Evolutionary conservation across 208 protist species (phyloP), one percentile per base, ranked within the genome.

Genomic region (Leishmania major): DNA sequence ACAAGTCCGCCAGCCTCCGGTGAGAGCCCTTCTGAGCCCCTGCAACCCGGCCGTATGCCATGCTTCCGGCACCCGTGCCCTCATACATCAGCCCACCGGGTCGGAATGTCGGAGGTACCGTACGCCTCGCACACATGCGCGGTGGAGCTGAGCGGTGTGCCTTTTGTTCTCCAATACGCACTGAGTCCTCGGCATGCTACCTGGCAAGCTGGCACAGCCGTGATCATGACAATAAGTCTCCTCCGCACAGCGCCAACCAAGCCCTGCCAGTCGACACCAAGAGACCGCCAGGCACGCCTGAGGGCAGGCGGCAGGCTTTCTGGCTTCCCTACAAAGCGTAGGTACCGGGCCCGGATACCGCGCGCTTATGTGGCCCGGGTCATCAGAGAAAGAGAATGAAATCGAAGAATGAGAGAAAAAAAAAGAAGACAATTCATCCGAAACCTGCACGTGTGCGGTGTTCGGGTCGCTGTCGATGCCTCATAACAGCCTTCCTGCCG

Each of bases 381-480:
- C n/a, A 31, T 71, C 57, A 31, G 19, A 31, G 43, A 43, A 60
- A 53, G 49, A 73, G 67, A 49, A 47, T 2, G 37, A n/a, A 37
- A 47, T 17, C 40, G 60, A 49, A 74, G 17, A 66, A 17, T 66
- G 79, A 80, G 31, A 82, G 66, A 75, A 67, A 78, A 57, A 69
- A 77, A 86, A 49, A 22, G 11, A 74, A 22, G 45, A 0, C 70
- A 22, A n/a, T 45, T 1, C 17, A 19, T 5, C 22, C 22, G 8
- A 7, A 4, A 74, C 22, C 19, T 2, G 45, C 43, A 55, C 28
- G 10, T 45, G 40, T 31, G 13, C 70, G 28, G 7, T 55, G 1
- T n/a, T 74, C 47, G 17, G 43, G 15, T 35, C 47, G 70, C 5
- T 51, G 40, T 55, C 37, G 43, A 53, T 53, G 45, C 55, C 4